Base-by-base conservation (phyloP, 495 filamentous ascomycete species). In the Penicillium desertorum region DNA sequence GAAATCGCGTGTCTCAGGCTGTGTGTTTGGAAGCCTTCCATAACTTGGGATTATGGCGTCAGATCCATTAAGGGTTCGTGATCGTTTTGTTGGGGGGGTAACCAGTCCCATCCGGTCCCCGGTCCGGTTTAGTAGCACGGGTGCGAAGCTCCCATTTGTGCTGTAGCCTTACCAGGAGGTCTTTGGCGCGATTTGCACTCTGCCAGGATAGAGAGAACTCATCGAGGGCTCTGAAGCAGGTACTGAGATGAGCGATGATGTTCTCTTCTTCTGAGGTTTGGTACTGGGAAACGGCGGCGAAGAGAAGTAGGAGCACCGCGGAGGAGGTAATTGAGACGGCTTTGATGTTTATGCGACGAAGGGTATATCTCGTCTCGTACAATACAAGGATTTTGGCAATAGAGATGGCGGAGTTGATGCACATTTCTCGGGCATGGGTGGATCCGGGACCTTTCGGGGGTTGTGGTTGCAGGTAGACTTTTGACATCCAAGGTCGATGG, bases 311-410 rank as follows among this genome's bases (percentile, higher is more conserved):
- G 45, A 69, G 55, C 20, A 66, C 59, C 10, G 69, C 65, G 16
- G 64, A 67, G 43, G 58, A 71, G 17, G 57, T 64, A 45, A 67
- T 65, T 10, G 57, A 55, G 29, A 71, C 62, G 10, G 54, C 57
- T 55, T 67, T 56, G 32, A 67, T 56, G 25, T 67, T 65, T 23
- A 63, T 62, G 1, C 34, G 45, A 19, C 47, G 19, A 6, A 75
- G 62, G 9, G 61, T 73, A 61, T 73, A 74, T 71, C 59, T 74
- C 8, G 68, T 62, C 41, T 79, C 74, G 57, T 83, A 79, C 14
- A 75, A 57, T 0, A 62, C 65, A 0, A 72, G 57, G 5, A 72
- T 54, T 19, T 65, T 53, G 11, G 62, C 50, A 8, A 72, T 70
- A 2, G 60, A 55, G 11, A 60, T 43, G 2, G 67, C 67, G 27